Evolutionary conservation across 1,284 basidiomycete genomes (phyloP), one percentile per base, ranked within the genome.

Genomic region (Vanrija humicola): DNA sequence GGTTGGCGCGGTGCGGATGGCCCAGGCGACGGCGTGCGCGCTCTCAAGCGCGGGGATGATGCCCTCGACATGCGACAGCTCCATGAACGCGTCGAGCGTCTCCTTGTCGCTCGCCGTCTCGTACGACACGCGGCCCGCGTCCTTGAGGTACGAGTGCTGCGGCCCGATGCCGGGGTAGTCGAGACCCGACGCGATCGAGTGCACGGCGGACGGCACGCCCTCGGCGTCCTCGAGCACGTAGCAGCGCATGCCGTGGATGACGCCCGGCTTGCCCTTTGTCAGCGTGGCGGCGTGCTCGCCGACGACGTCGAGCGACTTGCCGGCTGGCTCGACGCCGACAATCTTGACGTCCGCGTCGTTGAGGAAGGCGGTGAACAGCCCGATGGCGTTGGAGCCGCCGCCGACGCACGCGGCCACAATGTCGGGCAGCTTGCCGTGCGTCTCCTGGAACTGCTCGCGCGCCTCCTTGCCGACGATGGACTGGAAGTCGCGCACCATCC

Each of bases 31-130:
- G 16, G 94, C 96, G 77, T 99, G 96, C 21, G 90, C 87, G 1
- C 90, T 93, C 77, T 98, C 96, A 52, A 99, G 80, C 19, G 96
- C 90, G 34, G 95, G 96, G 69, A 99, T 97, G 70, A 99, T 98
- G 28, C 96, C 96, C 79, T 98, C 96, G 16, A 86, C 77, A 74
- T 98, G 89, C 0, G 91, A 96, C 68, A 88, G 83, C 76, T 91
- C 81, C 63, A 91, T 82, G 83, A 99, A 98, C 0, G 92, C 96
- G 48, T 89, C 82, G 38, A 98, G 80, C 2, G 92, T 92, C 70
- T 99, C 83, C 72, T 95, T 89, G 70, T 98, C 96, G 1, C 90
- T 95, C 5, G 94, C 95, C 8, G 84, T 86, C 18, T 88, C 83
- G 77, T 98, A 98, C 72, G 97, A 89, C 0, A 93, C 96, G 52